Conservation (phyloP, 169 alveolate species). For the Plasmodium cynomolgi region DNA sequence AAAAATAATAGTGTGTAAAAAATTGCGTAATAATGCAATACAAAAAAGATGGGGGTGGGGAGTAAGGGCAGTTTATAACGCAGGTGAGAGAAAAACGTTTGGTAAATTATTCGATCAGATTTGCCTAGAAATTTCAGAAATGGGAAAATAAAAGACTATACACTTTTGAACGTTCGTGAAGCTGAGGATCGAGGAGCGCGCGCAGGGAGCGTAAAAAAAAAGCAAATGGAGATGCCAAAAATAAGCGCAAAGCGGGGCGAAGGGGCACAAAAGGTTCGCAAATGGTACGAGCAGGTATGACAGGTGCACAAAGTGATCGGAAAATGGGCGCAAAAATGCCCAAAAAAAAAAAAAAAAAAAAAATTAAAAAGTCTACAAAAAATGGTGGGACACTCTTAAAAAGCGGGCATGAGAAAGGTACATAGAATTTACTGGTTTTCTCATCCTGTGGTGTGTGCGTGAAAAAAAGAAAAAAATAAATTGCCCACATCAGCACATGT, state of each 20-base stretch:
- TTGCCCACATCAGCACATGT: background rate
- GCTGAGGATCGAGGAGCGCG: background rate
- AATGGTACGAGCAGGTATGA: background rate
- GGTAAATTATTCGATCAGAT: background rate
- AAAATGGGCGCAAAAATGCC: constrained; percentile 3
- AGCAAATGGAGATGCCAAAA: background rate
- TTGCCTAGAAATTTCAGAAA: background rate
- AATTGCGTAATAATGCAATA: background rate
- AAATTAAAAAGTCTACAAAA: constrained; percentile 28
- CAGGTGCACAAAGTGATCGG: background rate
- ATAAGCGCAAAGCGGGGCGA: background rate
- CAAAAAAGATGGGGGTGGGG: background rate
- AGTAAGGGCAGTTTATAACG: background rate
- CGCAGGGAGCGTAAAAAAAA: background rate
- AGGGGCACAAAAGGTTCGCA: background rate
- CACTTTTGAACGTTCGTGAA: background rate
- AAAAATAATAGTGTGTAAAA: background rate
- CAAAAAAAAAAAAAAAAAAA: background rate
- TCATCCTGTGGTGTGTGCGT: constrained; percentile 35
- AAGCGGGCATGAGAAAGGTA: background rate
- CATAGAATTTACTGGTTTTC: background rate
- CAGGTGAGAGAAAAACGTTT: background rate
- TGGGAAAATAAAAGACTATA: constrained; percentile 3
- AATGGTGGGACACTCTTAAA: background rate
- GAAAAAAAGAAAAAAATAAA: constrained; percentile 3